phyloP scores from a whole-genome alignment of 1,284 basidiomycete genomes.

The Vanrija humicola region DNA sequence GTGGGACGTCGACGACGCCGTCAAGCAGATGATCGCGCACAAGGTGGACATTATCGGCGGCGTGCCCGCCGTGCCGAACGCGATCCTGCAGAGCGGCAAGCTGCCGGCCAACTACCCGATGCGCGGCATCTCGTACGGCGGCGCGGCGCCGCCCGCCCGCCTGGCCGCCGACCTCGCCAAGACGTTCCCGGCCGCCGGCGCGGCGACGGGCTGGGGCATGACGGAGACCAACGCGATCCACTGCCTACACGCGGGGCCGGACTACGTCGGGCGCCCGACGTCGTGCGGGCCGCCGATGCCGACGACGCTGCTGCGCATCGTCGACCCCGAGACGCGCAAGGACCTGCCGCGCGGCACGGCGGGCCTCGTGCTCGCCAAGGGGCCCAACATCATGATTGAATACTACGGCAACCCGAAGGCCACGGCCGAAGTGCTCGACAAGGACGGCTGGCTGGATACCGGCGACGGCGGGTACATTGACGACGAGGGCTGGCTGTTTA shows the following conservation, averaged over 20 bases:
- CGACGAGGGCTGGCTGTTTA: slow-evolving; percentile 37
- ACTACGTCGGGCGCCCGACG: slow-evolving; percentile 27
- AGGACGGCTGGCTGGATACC: slow-evolving; percentile 43
- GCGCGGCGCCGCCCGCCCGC: slow-evolving; percentile 35
- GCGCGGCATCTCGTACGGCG: slow-evolving; percentile 40
- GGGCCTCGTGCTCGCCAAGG: slow-evolving; percentile 35
- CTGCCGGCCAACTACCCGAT: slow-evolving; percentile 24
- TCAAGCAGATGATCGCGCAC: slow-evolving; percentile 27
- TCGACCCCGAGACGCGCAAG: slow-evolving; percentile 26
- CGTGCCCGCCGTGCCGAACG: slow-evolving; percentile 37
- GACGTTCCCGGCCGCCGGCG: slow-evolving; percentile 28
- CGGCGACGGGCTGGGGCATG: slow-evolving; percentile 39
- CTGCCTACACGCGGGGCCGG: slow-evolving; percentile 29
- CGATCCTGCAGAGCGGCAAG: slow-evolving; percentile 32
- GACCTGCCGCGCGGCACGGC: slow-evolving; percentile 19
- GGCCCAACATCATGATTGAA: slow-evolving; percentile 42
- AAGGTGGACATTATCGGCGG: slow-evolving; percentile 38
- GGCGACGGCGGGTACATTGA: slow-evolving; percentile 40
- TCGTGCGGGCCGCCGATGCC: slow-evolving; percentile 32
- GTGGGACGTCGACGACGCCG: slow-evolving; percentile 36
- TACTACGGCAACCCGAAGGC: slow-evolving; percentile 23
- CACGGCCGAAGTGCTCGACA: slow-evolving; percentile 16
- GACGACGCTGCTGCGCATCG: slow-evolving; percentile 32
- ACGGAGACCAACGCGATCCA: slow-evolving; percentile 45
- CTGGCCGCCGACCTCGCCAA: slow-evolving; percentile 29